Base-by-base conservation (phyloP, 495 filamentous ascomycete genomes). In the Cetradonia linearis region DNA sequence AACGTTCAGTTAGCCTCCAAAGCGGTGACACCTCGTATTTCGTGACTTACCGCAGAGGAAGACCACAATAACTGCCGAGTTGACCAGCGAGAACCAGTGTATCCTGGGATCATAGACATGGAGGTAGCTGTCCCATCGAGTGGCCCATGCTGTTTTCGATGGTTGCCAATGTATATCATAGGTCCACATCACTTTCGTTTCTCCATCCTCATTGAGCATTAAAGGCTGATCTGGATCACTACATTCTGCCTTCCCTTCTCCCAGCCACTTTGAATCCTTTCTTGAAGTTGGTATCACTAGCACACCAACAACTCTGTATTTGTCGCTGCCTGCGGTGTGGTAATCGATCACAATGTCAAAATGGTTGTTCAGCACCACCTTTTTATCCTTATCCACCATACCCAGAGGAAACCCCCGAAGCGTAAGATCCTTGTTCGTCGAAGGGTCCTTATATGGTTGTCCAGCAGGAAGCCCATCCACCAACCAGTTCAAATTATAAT, bases 41-140 rank as follows among this genome's bases (percentile, higher is more conserved):
- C 20, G 14, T 10, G 5, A 18, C 58, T 61, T 58, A 38, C 88
- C 82, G 25, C 89, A 85, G 37, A 98, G 77, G 77, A 97, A 93
- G 37, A 91, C 78, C 37, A 97, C 91, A 63, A 98, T 92, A 55
- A 96, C 81, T 11, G 94, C 84, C 38, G 92, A 94, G 71, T 93
- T 95, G 77, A 96, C 85, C 40, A 98, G 81, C 13, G 89, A 96
- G 72, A 96, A 93, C 93, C 93, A 98, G 71, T 97, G 93, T 67
- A 98, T 97, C 73, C 88, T 89, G 44, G 93, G 91, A 72, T 96
- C 89, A 64, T 87, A 90, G 25, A 97, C 91, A 66, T 96, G 90
- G 30, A 97, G 78, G 69, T 96, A 98, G 71, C 93, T 95, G 75
- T 98, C 93, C 92, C 92, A 96, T 60, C 93, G 80, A 20, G 94